These are phyloP conservation scores for Baudoinia panamericana DNA, from an alignment of 495 filamentous ascomycete species.

Conservation along the genomic window DNA sequence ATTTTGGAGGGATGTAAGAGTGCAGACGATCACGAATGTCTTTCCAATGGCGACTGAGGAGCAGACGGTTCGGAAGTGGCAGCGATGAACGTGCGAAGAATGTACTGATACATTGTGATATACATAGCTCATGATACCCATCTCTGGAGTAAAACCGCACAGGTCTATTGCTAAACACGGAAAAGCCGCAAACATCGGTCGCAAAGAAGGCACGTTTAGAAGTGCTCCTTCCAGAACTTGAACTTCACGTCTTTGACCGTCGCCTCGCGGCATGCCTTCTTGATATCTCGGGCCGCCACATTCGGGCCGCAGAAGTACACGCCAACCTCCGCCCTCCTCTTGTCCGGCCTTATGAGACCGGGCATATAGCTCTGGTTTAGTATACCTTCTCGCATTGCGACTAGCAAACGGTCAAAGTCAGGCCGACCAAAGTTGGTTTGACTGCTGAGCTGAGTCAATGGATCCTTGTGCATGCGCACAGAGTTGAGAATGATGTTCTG, in stretches of 20 bases:
- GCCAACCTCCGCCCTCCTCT: constrained; percentile 62
- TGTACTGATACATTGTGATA: no score
- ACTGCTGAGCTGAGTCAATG: constrained; percentile 76
- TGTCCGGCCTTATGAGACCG: constrained; percentile 49
- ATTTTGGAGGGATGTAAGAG: no score
- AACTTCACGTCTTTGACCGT: constrained; percentile 71
- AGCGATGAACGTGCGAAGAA: no score
- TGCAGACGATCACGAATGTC: no score
- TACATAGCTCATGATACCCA: not conserved
- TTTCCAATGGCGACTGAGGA: no score
- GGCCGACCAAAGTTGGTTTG: constrained; percentile 93
- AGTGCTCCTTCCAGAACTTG: constrained; percentile 99
- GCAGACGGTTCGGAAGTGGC: no score
- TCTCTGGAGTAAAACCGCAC: not conserved
- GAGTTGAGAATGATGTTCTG: constrained; percentile 95
- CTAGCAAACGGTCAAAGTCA: constrained; percentile 73
- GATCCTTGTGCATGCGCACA: constrained; percentile 75
- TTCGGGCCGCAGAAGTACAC: constrained; percentile 96
- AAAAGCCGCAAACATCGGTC: no score
- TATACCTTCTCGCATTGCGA: constrained; percentile 77
- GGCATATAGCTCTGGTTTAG: constrained; percentile 69
- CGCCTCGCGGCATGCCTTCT: constrained; percentile 57
- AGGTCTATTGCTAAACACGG: no score
- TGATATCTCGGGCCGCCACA: constrained; percentile 70
- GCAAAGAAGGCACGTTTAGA: no score